Evolutionary conservation across 1,284 basidiomycete genomes (phyloP), one percentile per base, ranked within the genome.

Genomic region (Retiboletus fuscus): DNA sequence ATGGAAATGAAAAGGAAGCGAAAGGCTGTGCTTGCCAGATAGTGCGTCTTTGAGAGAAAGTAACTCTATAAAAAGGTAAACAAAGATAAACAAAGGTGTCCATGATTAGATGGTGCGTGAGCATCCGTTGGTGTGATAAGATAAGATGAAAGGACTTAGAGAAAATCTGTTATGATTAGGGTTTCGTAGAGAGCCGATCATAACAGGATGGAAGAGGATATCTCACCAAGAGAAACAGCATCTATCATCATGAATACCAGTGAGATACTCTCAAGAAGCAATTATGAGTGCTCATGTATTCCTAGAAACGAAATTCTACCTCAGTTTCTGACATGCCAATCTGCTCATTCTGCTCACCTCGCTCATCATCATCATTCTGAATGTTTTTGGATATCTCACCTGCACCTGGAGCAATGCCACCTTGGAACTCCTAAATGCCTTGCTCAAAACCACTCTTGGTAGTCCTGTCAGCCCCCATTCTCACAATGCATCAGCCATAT

Each of bases 401-500:
- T 18, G 12, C 7, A 8, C 30, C 7, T 58, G 57, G 18, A 41
- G 57, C 24, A 58, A 58, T 24, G 34, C 22, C 3, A 58, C 20
- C 1, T 13, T 58, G 6, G 18, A 22, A 20, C 57, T 58, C 34
- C 34, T 58, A 16, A 58, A 58, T 11, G 0, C 24, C 4, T 1
- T 58, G 18, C 2, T 58, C 8, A 34, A 39, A 24, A 58, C 22
- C 4, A 20, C 22, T 8, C 34, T 24, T 3, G 24, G 18, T 39
- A 26, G n/a, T 7, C 10, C n/a, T 6, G 12, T 20, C n/a, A 28
- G 2, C n/a, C 20, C 49, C 10, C 4, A n/a, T n/a, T 22, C n/a
- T 16, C 1, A 10, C 10, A 12, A 15, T 18, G 1, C 12, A 15
- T 4, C 20, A 13, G 28, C n/a, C 3, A 15, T 11, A 12, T 2